Conservation (phyloP, 2,329 filamentous ascomycete genomes). For the Cordyceps fumosorosea region DNA sequence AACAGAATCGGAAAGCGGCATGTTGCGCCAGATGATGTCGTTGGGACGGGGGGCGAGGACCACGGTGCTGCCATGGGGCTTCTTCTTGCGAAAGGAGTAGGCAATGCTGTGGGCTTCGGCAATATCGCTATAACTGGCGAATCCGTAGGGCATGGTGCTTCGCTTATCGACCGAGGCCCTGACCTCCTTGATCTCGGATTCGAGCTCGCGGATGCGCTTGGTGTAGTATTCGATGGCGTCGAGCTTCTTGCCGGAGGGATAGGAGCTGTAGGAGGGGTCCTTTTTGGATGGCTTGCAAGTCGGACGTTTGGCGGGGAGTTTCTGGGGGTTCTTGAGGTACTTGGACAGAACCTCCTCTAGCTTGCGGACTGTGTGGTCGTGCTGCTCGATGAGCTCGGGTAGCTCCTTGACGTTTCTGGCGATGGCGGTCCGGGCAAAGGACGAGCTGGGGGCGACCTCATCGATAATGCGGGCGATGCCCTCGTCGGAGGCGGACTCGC, state of each 20-base stretch:
- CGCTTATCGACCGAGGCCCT: constrained; percentile 77
- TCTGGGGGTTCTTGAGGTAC: constrained; percentile 81
- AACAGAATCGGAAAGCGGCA: constrained; percentile 62
- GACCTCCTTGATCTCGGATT: constrained; percentile 77
- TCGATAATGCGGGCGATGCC: constrained; percentile 82
- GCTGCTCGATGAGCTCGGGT: constrained; percentile 76
- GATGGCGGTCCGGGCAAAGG: constrained; percentile 72
- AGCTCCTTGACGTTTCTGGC: constrained; percentile 89
- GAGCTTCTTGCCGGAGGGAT: constrained; percentile 65
- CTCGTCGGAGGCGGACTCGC: constrained; percentile 71
- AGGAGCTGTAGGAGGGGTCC: constrained; percentile 60
- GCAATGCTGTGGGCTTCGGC: constrained; percentile 83
- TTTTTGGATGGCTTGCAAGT: constrained; percentile 74
- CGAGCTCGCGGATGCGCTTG: constrained; percentile 73
- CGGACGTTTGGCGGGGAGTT: constrained; percentile 70
- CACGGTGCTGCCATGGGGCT: constrained; percentile 70
- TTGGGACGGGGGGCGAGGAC: constrained; percentile 76
- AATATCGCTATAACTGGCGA: constrained; percentile 88
- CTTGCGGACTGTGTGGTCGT: constrained; percentile 72
- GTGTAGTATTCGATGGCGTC: constrained; percentile 94
- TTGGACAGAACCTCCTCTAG: constrained; percentile 80
- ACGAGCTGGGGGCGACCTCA: constrained; percentile 68
- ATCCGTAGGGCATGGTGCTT: constrained; percentile 85
- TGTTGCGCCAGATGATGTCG: constrained; percentile 94
- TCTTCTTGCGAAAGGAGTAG: constrained; percentile 72